These are phyloP conservation scores for Jackrogersella multiformis DNA, from an alignment of 495 filamentous ascomycete genomes.

Conservation along the genomic window DNA sequence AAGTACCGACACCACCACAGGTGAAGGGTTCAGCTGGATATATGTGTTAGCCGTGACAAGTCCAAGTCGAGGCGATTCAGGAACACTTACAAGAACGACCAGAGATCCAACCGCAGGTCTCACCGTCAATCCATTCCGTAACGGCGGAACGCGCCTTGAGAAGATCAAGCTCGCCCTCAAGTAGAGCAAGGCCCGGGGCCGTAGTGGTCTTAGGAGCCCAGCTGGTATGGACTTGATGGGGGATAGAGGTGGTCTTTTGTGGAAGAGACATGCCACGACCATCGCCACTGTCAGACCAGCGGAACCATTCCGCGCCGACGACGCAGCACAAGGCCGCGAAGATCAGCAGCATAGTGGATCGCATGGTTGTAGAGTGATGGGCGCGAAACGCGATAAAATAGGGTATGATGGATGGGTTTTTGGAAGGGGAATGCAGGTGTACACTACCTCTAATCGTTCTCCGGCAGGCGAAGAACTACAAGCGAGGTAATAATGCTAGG, in stretches of 20 bases:
- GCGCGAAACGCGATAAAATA: background rate
- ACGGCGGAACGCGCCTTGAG: conserved; percentile 17
- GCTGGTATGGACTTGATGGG: conserved; percentile 1
- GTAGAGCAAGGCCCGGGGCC: conserved; percentile 15
- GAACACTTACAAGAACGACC: conserved; percentile 46
- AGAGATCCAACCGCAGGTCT: conserved; percentile 51
- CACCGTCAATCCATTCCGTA: conserved; percentile 41
- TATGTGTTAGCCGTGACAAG: conserved; percentile 9
- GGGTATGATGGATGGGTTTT: background rate
- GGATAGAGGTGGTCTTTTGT: conserved; percentile 20
- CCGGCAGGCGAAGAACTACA: background rate
- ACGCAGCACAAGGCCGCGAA: conserved; percentile 21
- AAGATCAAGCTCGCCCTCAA: conserved; percentile 20
- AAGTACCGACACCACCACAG: conserved; percentile 32
- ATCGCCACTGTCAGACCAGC: conserved; percentile 32
- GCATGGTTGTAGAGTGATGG: conserved; percentile 24
- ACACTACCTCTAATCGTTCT: conserved; percentile 14
- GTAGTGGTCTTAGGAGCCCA: conserved; percentile 44
- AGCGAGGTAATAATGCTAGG: background rate
- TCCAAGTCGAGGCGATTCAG: background rate
- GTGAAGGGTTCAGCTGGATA: conserved; percentile 37
- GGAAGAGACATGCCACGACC: background rate
- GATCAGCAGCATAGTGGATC: conserved; percentile 8
- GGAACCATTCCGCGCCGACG: conserved; percentile 35
- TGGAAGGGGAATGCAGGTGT: background rate